Evolutionary conservation across 352 stramenopile genomes (phyloP).

Genomic region (Phytophthora pseudosyringae): DNA sequence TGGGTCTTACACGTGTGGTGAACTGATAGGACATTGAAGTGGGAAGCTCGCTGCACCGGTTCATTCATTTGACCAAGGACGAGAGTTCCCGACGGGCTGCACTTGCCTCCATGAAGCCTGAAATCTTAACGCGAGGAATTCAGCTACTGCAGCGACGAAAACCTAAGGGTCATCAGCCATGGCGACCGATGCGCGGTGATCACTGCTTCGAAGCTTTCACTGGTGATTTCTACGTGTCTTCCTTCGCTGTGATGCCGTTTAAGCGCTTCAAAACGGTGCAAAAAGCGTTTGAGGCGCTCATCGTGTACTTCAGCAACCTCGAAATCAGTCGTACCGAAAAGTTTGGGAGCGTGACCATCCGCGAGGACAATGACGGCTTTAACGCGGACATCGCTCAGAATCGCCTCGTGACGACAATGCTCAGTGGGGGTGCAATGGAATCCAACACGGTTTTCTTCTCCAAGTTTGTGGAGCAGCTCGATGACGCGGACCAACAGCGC

Average conservation of each 20-base stretch:
- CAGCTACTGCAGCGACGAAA: conserved; percentile 41
- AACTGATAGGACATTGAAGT: conserved; percentile 19
- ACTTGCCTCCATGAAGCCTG: conserved; percentile 37
- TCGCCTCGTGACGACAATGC: conserved; percentile 37
- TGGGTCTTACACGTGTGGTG: too few species aligned
- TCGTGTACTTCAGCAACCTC: conserved; percentile 39
- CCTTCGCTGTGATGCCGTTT: conserved; percentile 47
- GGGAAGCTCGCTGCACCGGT: conserved; percentile 35
- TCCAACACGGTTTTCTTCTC: conserved; percentile 36
- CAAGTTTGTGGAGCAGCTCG: conserved; percentile 16
- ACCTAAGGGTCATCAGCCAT: conserved; percentile 39
- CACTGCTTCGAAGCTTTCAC: conserved; percentile 29
- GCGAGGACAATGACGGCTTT: conserved; percentile 41
- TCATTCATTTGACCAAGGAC: conserved; percentile 44
- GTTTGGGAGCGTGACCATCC: conserved; percentile 44
- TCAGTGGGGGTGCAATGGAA: conserved; percentile 30
- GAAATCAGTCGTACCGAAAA: conserved; percentile 50
- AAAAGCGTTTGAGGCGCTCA: conserved; percentile 38
- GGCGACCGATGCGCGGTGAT: conserved; percentile 29
- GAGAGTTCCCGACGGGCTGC: conserved; percentile 26
- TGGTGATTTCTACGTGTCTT: conserved; percentile 32
- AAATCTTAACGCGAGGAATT: conserved; percentile 39
- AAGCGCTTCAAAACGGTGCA: conserved; percentile 33
- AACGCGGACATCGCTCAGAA: conserved; percentile 39
- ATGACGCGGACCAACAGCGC: conserved; percentile 11